phyloP scores from a whole-genome alignment of 129 eudicot genomes.

The Arctium lappa region DNA sequence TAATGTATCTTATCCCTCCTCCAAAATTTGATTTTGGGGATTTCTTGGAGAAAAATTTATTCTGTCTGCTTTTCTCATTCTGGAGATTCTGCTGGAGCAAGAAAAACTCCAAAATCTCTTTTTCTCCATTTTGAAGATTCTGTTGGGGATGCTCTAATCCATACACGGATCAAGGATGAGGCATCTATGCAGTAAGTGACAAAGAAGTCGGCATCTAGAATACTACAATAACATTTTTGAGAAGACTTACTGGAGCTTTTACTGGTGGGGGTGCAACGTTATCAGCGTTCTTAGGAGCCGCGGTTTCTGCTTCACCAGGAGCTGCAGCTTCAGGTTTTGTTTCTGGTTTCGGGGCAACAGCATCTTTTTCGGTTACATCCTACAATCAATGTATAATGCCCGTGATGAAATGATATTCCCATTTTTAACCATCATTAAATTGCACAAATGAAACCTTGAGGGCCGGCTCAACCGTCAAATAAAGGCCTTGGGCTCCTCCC shows the following conservation, averaged over 20 bases:
- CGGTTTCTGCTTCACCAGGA: slow-evolving; percentile 38
- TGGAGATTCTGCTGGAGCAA: too few relatives aligned
- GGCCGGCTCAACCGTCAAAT: not conserved
- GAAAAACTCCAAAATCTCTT: not conserved
- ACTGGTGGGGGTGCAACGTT: slow-evolving; percentile 39
- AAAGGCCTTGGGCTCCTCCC: not conserved
- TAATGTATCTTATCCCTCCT: not conserved
- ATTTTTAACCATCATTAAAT: not conserved
- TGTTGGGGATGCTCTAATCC: not conserved
- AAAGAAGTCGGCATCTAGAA: not conserved
- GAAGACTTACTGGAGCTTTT: slow-evolving; percentile 57
- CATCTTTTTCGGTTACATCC: slow-evolving; percentile 35
- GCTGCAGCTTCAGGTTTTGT: slow-evolving; percentile 40
- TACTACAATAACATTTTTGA: not conserved
- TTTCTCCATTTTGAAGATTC: not conserved
- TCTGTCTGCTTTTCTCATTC: too few relatives aligned
- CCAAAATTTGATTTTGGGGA: not conserved
- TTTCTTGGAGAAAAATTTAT: not conserved
- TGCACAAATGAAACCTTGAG: slow-evolving; percentile 35
- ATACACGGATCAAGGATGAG: not conserved
- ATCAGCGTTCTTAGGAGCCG: slow-evolving; percentile 45
- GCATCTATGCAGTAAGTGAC: not conserved
- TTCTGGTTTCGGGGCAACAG: slow-evolving; percentile 36
- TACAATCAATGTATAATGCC: slow-evolving; percentile 4
- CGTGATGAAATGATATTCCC: slow-evolving; percentile 7